Conservation (phyloP, 2,329 filamentous ascomycete genomes). For the Trichoderma arundinaceum region DNA sequence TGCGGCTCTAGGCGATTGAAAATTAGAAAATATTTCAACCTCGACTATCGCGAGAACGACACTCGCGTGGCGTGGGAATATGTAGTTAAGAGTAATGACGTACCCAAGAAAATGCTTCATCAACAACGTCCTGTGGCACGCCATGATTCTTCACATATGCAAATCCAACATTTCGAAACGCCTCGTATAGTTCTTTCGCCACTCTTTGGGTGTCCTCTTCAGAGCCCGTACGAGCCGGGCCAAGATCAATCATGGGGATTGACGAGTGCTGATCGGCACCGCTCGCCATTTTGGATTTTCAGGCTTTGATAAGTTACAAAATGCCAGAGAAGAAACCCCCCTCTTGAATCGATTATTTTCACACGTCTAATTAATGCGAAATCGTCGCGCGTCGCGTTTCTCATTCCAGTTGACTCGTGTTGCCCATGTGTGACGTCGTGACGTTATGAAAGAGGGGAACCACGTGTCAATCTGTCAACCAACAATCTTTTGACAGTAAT, state of each 20-base stretch:
- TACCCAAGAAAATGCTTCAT: constrained; percentile 48
- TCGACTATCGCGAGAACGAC: too few species aligned
- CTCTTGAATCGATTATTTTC: too few species aligned
- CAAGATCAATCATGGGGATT: constrained; percentile 38
- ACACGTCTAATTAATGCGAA: too few species aligned
- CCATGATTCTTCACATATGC: constrained; percentile 46
- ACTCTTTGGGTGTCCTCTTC: constrained; percentile 29
- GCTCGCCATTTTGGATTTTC: background rate
- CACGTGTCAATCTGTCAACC: background rate
- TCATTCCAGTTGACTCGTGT: too few species aligned
- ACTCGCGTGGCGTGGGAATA: too few species aligned
- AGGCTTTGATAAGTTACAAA: too few species aligned
- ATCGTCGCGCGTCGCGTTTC: too few species aligned
- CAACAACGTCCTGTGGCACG: constrained; percentile 43
- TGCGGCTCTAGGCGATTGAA: constrained; percentile 32
- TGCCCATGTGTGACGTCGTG: background rate
- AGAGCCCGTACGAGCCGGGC: constrained; percentile 26
- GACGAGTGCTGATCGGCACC: background rate
- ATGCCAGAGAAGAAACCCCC: too few species aligned
- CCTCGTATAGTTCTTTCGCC: constrained; percentile 37
- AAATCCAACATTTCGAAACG: constrained; percentile 44
- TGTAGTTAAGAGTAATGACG: background rate
- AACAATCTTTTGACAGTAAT: background rate
- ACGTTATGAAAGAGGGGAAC: constrained; percentile 16
- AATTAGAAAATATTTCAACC: background rate